Percentiles rank a stretch among this genome's conserved stretches.
Conservation (phyloP, 176 grass and related monocot species). For the Oryza glumipatula region DNA sequence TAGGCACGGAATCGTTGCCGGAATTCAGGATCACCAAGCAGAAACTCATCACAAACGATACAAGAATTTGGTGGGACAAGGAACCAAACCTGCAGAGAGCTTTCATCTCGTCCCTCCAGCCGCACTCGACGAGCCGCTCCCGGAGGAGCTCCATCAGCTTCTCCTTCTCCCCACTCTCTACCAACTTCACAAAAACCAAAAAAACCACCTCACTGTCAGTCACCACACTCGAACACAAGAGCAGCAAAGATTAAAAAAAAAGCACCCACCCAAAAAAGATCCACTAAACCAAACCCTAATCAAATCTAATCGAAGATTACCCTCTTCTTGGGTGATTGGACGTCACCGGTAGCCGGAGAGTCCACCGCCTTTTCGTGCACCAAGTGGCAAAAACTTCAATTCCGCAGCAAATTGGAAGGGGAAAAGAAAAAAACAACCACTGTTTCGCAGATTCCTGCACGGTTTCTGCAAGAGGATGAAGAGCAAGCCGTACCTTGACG, state of each 20-base stretch:
- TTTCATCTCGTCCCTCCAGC: slow-evolving; percentile 99
- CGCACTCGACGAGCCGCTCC: slow-evolving; percentile 90
- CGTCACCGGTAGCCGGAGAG: background rate
- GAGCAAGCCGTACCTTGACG: slow-evolving; percentile 71
- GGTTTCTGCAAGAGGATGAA: slow-evolving; percentile 1
- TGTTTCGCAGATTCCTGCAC: background rate
- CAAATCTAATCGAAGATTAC: slow-evolving; percentile 25
- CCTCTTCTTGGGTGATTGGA: background rate
- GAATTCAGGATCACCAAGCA: background rate
- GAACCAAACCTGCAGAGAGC: slow-evolving; percentile 86
- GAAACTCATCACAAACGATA: background rate
- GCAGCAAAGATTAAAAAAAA: background rate
- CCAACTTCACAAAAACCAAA: slow-evolving; percentile 82
- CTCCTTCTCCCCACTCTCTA: slow-evolving; percentile 98
- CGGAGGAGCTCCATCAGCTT: slow-evolving; percentile 96
- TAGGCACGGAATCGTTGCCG: background rate
- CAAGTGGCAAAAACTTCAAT: slow-evolving; percentile 1
- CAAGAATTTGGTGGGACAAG: slow-evolving; percentile 12
- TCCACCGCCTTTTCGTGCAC: background rate
- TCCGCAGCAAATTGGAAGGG: background rate
- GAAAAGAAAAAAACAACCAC: background rate
- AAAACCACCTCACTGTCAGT: slow-evolving; percentile 44
- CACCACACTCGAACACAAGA: slow-evolving; percentile 16
- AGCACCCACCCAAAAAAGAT: slow-evolving; percentile 24
- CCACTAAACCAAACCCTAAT: slow-evolving; percentile 40